phyloP scores from a whole-genome alignment of 345 rosid species.

The Camelina laxa region DNA sequence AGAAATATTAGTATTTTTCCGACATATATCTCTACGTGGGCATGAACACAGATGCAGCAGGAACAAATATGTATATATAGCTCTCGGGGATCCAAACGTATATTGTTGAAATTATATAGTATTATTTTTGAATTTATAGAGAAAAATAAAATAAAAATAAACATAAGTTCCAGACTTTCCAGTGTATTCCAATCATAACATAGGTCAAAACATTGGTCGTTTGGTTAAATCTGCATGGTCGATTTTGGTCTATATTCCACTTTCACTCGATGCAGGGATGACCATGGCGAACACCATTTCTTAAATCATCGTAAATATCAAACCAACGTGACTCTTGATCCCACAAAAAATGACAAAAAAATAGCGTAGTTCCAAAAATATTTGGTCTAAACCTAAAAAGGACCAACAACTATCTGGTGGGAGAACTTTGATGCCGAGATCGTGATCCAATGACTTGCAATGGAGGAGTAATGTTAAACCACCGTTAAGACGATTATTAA shows the following conservation, averaged over 20 bases:
- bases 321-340: constrained; percentile 17
- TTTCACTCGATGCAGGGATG: background rate
- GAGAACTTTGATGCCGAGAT: constrained; percentile 5
- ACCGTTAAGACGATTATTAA: constrained; percentile 33
- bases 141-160: background rate
- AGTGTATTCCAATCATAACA: constrained; percentile 21
- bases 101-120: too few relatives aligned
- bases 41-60: background rate
- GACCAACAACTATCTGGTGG: constrained; percentile 16
- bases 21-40: background rate
- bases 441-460: constrained; percentile 15
- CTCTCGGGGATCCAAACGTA: too few relatives aligned
- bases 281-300: constrained; percentile 10
- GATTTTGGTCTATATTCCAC: constrained; percentile 16
- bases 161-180: background rate
- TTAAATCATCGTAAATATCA: constrained; percentile 14
- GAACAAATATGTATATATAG: background rate
- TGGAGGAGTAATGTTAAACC: background rate
- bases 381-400: constrained; percentile 30
- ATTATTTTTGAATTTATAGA: too few relatives aligned
- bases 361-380: constrained; percentile 7
- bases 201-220: constrained; percentile 5
- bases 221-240: constrained; percentile 15
- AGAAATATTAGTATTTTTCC: background rate
- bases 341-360: constrained; percentile 14